Conservation (phyloP, 1,284 basidiomycete genomes). For the Gomphus bonarii region DNA sequence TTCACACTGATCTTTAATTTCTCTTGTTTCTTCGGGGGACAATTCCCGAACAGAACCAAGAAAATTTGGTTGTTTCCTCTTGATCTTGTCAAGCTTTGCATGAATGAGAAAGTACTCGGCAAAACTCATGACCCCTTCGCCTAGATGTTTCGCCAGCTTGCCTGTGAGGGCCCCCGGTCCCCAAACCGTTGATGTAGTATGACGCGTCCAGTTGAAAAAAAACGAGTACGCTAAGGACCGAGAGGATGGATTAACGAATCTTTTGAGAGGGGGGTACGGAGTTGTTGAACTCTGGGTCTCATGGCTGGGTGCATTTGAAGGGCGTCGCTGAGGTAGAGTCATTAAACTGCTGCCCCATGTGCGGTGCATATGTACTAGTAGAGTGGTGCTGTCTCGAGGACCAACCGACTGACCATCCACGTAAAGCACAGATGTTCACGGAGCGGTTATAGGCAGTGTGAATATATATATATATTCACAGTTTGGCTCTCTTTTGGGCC, state of each 20-base stretch:
- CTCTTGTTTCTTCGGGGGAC: neutral
- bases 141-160: neutral
- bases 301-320: neutral
- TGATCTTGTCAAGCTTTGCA: neutral
- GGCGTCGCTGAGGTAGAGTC: neutral
- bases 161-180: neutral
- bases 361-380: neutral
- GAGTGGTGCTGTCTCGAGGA: neutral
- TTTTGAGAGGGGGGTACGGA: neutral
- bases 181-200: neutral
- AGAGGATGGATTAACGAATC: neutral
- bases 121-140: neutral
- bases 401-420: neutral
- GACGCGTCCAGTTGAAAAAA: neutral
- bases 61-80: neutral
- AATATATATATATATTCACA: too few relatives aligned
- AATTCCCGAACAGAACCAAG: neutral
- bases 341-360: neutral
- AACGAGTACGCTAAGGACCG: neutral
- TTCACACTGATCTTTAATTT: neutral
- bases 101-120: neutral
- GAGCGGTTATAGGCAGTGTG: too few relatives aligned
- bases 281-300: neutral
- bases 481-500: too few relatives aligned
- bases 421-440: neutral